Evolutionary conservation across 1,284 basidiomycete genomes (phyloP).

Genomic region (Peniophora sp.): DNA sequence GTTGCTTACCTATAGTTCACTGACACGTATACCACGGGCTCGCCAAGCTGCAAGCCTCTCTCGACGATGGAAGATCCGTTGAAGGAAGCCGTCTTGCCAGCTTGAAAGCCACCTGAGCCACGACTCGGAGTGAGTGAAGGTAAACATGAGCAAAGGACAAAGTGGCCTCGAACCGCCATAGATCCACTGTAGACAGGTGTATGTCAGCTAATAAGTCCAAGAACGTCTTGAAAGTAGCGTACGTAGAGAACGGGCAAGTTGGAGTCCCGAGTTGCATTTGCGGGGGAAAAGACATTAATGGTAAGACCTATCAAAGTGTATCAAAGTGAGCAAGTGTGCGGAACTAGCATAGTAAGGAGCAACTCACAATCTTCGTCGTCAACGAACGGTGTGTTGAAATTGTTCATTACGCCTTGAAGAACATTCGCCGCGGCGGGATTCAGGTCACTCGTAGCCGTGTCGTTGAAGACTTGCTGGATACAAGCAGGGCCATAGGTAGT

Average conservation of each 20-base stretch:
- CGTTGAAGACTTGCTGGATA: conserved; percentile 35
- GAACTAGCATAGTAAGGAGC: no score
- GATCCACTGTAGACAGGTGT: conserved; percentile 11
- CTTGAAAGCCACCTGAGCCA: no score
- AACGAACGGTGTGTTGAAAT: conserved; percentile 10
- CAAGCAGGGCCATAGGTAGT: conserved; percentile 38
- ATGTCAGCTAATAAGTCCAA: background rate
- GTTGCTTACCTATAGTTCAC: conserved; percentile 48
- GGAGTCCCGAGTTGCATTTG: conserved; percentile 24
- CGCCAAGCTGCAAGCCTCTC: conserved; percentile 35
- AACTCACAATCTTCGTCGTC: conserved; percentile 40
- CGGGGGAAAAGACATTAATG: conserved; percentile 48
- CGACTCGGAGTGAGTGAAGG: no score
- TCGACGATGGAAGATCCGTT: conserved; percentile 37
- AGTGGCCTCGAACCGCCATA: conserved; percentile 17
- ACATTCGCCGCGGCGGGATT: conserved; percentile 26
- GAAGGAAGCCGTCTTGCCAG: conserved; percentile 5
- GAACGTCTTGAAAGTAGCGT: no score
- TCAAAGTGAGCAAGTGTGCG: no score
- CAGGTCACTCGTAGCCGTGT: conserved; percentile 25
- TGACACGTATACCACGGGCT: conserved; percentile 44
- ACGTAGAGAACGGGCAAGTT: conserved; percentile 52
- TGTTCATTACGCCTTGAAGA: conserved; percentile 19
- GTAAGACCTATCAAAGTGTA: conserved; percentile 35
- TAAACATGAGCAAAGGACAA: no score